Conservation (phyloP, 83 land plant species). For the Picea abies region DNA sequence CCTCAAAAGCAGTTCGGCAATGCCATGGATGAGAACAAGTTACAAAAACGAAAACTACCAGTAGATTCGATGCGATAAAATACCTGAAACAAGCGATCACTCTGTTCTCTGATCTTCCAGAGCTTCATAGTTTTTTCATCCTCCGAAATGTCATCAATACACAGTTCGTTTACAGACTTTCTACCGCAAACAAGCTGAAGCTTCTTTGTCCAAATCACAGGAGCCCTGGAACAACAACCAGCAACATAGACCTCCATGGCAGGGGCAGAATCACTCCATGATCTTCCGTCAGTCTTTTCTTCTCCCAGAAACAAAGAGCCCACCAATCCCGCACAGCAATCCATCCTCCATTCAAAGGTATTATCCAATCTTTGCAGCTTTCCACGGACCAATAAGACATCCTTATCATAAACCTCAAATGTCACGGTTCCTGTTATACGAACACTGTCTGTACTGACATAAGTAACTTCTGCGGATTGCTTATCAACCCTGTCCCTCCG, state of each 20-base stretch:
- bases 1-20: neutral
- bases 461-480: conserved; percentile 63
- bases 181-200: conserved; percentile 42
- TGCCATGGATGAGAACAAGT: neutral
- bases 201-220: conserved; percentile 66
- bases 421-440: conserved; percentile 40
- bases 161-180: conserved; percentile 19
- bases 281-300: neutral
- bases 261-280: conserved; percentile 26
- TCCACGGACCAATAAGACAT: conserved; percentile 58
- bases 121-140: conserved; percentile 47
- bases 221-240: conserved; percentile 58
- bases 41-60: no score
- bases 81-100: conserved; percentile 6
- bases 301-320: neutral
- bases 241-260: conserved; percentile 74
- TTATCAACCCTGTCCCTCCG: conserved; percentile 68
- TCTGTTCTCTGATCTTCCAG: neutral
- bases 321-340: conserved; percentile 37
- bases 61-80: neutral
- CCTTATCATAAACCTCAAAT: conserved; percentile 57
- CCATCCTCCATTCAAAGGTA: conserved; percentile 65
- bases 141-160: conserved; percentile 76
- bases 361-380: conserved; percentile 57
- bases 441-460: conserved; percentile 65